Percentiles rank a stretch among this genome's conserved stretches.
phyloP scores from a whole-genome alignment of 208 protist genomes.

The Giardia muris region DNA sequence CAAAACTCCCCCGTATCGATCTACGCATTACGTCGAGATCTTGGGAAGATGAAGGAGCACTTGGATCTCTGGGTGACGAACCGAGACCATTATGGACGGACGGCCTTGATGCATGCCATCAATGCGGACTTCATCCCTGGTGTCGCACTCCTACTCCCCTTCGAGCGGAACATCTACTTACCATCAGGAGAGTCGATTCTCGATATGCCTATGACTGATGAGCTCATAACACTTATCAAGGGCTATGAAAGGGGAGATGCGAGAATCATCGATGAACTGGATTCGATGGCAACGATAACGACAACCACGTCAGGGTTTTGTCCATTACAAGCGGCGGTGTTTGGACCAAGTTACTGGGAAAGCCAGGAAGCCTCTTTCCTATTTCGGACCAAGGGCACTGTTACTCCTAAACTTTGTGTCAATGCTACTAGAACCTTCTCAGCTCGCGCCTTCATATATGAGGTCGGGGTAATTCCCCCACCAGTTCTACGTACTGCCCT shows the following conservation, averaged over 20 bases:
- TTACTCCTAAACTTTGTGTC: too few species aligned
- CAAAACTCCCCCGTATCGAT: too few species aligned
- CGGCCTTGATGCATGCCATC: background rate
- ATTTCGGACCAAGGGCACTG: too few species aligned
- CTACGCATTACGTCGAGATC: too few species aligned
- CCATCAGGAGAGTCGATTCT: background rate
- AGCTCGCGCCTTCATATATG: too few species aligned
- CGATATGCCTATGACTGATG: background rate
- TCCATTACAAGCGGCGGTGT: background rate
- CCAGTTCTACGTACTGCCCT: too few species aligned
- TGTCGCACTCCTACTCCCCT: background rate
- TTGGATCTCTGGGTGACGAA: background rate
- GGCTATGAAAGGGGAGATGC: too few species aligned
- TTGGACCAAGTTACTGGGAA: background rate
- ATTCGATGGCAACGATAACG: background rate
- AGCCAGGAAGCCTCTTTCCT: too few species aligned
- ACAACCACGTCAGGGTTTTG: background rate
- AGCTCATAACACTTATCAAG: background rate
- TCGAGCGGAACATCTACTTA: background rate
- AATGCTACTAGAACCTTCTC: too few species aligned
- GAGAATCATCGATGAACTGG: background rate
- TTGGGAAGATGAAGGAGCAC: background rate
- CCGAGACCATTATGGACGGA: background rate
- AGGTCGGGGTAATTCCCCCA: too few species aligned
- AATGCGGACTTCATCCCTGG: background rate